These are phyloP conservation scores for Chlorella sp. DNA, from an alignment of 139 green algal genomes.

Conservation along the genomic window DNA sequence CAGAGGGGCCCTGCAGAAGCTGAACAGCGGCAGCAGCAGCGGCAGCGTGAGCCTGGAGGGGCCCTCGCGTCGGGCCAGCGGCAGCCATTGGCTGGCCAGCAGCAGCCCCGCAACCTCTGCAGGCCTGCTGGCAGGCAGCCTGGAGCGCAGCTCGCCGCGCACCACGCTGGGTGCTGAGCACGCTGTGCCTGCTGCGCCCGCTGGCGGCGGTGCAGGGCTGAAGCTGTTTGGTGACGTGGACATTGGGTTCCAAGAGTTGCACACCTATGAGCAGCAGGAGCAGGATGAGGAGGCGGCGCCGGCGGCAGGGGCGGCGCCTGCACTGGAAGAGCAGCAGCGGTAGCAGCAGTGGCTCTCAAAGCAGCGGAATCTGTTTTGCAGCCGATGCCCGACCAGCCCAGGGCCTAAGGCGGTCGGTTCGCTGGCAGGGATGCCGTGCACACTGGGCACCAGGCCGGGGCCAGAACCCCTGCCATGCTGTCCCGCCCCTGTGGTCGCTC, in stretches of 20 bases:
- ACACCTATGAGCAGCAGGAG: slow-evolving; percentile 11
- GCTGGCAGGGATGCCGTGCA: no score
- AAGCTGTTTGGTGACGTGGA: slow-evolving; percentile 21
- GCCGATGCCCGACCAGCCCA: no score
- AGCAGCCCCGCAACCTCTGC: neutral
- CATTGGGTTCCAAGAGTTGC: slow-evolving; percentile 1
- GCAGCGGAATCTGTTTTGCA: no score
- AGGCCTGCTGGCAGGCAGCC: neutral
- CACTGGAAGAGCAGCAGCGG: neutral
- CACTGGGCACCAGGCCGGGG: no score
- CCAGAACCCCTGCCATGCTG: no score
- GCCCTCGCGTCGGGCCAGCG: neutral
- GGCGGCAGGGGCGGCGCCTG: no score
- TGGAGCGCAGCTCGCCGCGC: neutral
- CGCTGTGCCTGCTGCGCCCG: neutral
- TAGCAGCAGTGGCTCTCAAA: no score
- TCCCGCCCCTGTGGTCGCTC: no score
- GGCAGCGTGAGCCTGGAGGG: neutral
- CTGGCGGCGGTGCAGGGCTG: neutral
- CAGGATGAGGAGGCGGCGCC: neutral
- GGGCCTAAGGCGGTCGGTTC: no score
- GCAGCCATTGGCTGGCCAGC: neutral
- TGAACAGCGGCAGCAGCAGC: neutral
- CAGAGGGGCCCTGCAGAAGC: no score
- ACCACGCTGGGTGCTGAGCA: neutral